Evolutionary conservation across 2,329 filamentous ascomycete species (phyloP), one percentile per base, ranked within the genome.

Genomic region (Penicillium sp.): DNA sequence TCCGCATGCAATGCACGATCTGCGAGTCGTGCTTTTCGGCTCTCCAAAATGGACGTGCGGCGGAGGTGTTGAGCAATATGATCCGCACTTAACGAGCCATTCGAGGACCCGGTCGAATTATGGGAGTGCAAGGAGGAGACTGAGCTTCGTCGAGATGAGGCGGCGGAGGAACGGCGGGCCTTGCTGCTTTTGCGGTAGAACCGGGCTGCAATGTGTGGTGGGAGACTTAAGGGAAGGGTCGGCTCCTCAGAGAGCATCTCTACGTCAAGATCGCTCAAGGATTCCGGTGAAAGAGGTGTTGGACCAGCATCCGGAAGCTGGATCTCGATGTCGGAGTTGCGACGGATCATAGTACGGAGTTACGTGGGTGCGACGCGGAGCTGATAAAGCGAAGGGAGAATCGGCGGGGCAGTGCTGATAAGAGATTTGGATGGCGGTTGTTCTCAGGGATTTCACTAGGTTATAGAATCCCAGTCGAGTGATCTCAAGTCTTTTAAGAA

Each of bases 1-100:
- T 88, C 86, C 29, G 83, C 86, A 75, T 88, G 85, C 13, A 84
- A 83, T 6, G 86, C 86, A 41, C 85, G 78, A 67, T 88, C 86
- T 51, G 86, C 86, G 42, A 88, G 76, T 53, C 85, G 79, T 21
- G 85, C 85, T 68, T 87, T 88, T 57, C 86, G 82, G 56, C 75
- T 83, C 65, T 88, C 86, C 55, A 88, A 80, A 49, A 88, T 88
- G 35, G 85, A 86, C 15, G 84, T 81, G 49, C 86, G 83, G 49
- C 86, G 85, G 31, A 88, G 79, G 69, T 88, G 85, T 73, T 88
- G 86, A 48, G 85, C 85, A 58, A 88, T 75, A 69, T 86, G 82
- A 63, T 84, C 83, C 67, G 80, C 82, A 64, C 84, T 81, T 48
- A 79, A 78, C 25, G 77, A 72, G 55, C 78, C 79, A 73, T 77